Conservation (phyloP, 169 alveolate species). For the Eimeria sp. region DNA sequence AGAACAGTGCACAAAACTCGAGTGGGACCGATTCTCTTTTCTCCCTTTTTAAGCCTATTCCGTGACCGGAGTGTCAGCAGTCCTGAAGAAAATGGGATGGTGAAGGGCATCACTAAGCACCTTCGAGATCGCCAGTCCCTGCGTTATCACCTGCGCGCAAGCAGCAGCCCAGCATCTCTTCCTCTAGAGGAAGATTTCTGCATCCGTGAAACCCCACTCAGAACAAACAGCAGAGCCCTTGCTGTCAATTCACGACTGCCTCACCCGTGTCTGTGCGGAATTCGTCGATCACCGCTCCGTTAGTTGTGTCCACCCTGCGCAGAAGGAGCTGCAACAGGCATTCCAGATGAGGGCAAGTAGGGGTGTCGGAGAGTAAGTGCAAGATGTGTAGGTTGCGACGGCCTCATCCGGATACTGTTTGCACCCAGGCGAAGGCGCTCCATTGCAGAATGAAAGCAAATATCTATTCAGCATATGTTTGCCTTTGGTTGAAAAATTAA, state of each 20-base stretch:
- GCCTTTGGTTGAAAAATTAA: background rate
- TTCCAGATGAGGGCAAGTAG: background rate
- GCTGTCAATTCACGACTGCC: background rate
- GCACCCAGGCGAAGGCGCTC: background rate
- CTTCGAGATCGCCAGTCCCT: slow-evolving; percentile 14
- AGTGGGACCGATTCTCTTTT: background rate
- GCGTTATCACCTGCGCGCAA: slow-evolving; percentile 3
- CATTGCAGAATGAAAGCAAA: background rate
- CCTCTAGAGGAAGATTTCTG: background rate
- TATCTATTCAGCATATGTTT: background rate
- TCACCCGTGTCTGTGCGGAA: slow-evolving; percentile 55
- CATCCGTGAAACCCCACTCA: background rate
- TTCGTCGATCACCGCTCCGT: slow-evolving; percentile 44
- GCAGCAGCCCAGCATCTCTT: background rate
- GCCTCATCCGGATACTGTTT: background rate
- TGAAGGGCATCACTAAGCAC: background rate
- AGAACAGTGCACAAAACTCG: background rate
- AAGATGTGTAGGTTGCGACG: background rate
- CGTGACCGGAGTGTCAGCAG: background rate
- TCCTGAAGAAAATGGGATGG: background rate
- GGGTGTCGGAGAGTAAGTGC: background rate
- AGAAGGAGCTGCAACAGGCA: background rate
- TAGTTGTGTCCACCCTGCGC: slow-evolving; percentile 70
- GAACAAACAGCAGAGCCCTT: background rate
- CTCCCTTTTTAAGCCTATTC: background rate